Evolutionary conservation across 2,329 filamentous ascomycete species (phyloP).

Genomic region (Colletotrichum lentis): DNA sequence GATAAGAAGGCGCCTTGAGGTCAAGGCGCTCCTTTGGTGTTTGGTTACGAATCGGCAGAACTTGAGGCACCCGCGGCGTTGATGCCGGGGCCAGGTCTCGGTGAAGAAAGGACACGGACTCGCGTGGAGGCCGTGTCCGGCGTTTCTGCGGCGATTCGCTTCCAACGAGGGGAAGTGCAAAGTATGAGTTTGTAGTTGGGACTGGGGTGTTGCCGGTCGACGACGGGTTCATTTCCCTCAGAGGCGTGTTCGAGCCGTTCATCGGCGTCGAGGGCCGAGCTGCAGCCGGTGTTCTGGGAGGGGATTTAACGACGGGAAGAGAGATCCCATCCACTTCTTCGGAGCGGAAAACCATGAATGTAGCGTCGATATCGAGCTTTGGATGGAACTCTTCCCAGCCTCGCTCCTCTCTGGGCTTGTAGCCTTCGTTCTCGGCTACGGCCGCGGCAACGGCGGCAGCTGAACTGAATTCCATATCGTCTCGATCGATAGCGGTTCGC

Average conservation of each 20-base stretch:
- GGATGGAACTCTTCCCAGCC: constrained; percentile 98
- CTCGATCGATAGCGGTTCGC: constrained; percentile 62
- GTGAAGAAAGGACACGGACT: constrained; percentile 62
- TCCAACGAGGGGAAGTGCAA: constrained; percentile 45
- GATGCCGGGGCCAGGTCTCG: constrained; percentile 54
- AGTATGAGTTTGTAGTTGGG: constrained; percentile 47
- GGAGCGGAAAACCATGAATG: constrained; percentile 79
- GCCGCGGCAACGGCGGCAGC: constrained; percentile 89
- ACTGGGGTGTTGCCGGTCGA: constrained; percentile 55
- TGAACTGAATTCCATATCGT: constrained; percentile 79
- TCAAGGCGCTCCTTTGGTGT: constrained; percentile 83
- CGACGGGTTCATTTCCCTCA: constrained; percentile 55
- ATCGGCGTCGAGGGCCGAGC: constrained; percentile 49
- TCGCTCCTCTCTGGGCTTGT: constrained; percentile 95
- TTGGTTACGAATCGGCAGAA: constrained; percentile 79
- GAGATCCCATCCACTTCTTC: constrained; percentile 84
- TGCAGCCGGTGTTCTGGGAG: constrained; percentile 46
- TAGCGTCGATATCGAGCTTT: constrained; percentile 86
- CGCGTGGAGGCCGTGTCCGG: constrained; percentile 58
- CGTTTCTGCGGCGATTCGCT: constrained; percentile 53
- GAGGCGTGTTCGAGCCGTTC: constrained; percentile 57
- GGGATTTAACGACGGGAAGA: constrained; percentile 49
- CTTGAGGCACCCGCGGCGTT: constrained; percentile 67
- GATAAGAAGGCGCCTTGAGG: constrained; percentile 77
- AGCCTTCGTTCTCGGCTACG: constrained; percentile 90